phyloP scores from a whole-genome alignment of 2,329 filamentous ascomycete species.

The Monosporascus cannonballus region DNA sequence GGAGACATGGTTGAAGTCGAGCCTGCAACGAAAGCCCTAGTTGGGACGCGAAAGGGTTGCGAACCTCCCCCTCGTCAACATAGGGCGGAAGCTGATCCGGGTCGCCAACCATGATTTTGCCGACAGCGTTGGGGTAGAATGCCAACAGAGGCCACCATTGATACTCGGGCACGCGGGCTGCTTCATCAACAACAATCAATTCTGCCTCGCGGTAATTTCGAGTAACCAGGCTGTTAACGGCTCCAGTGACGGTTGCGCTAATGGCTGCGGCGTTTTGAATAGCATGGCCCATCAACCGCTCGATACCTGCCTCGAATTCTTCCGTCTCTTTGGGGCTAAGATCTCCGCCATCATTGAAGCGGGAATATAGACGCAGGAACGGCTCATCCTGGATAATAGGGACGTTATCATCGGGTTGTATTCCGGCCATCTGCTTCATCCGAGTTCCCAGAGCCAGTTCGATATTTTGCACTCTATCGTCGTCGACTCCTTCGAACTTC shows the following conservation, averaged over 20 bases:
- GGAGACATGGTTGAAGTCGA: background rate
- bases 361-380: background rate
- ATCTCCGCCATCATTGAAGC: background rate
- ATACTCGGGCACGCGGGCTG: background rate
- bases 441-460: background rate
- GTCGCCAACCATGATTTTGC: slow-evolving; percentile 2
- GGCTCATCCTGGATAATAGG: background rate
- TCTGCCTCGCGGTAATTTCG: background rate
- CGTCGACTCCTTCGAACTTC: background rate
- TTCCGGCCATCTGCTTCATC: background rate
- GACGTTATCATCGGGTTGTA: background rate
- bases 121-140: background rate
- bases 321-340: background rate
- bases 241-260: background rate
- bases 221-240: background rate
- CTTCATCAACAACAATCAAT: slow-evolving; percentile 1
- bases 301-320: background rate
- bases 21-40: background rate
- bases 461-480: background rate
- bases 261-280: background rate
- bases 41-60: background rate
- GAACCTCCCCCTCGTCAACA: background rate
- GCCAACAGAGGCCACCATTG: slow-evolving; percentile 1
- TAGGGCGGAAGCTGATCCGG: background rate
- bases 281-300: background rate